Base-by-base conservation (phyloP, 2,329 filamentous ascomycete genomes). In the Verticillium zaregamsianum region DNA sequence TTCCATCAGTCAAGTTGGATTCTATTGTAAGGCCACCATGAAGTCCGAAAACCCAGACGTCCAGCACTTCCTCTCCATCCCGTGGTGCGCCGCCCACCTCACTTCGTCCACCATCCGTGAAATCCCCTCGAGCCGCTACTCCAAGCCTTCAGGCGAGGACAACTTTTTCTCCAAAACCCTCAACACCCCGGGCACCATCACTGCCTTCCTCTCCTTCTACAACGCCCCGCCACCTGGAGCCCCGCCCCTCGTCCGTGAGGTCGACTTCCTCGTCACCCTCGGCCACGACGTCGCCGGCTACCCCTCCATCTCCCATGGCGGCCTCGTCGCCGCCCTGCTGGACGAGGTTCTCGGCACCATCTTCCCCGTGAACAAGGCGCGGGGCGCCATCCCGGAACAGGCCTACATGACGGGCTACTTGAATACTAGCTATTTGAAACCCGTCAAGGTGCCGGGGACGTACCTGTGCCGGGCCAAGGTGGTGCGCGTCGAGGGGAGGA, bases 311-410 rank as follows among this genome's bases (percentile, higher is more conserved):
- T 64, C 74, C 8, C 77, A 78, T 62, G 77, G 77, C 5, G 77
- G 77, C 25, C 66, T 78, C 61, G 69, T 71, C 17, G 71, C 72
- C 59, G 66, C 76, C 15, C 62, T 79, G 58, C 63, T 75, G 32
- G 77, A 79, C 57, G 77, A 78, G 70, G 66, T 70, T 12, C 73
- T 76, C 66, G 74, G 75, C 4, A 66, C 67, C 3, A 61, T 79
- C 25, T 70, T 74, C 35, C 74, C 75, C 54, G 63, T 79, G 33
- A 79, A 79, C 58, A 59, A 65, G 23, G 73, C 75, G 62, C 59
- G 69, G 3, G 71, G 68, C 0, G 64, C 67, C 28, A 64, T 69
- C 1, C 72, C 71, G 40, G 64, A 66, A 35, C 65, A 66, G 1
- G 64, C 65, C 37, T 74, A 67, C 60, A 68, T 79, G 33, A 79